A percentile compares a stretch with the other conserved stretches of the same genome.
Evolutionary conservation across 2,329 filamentous ascomycete species (phyloP).

Genomic region (Xylaria sp.): DNA sequence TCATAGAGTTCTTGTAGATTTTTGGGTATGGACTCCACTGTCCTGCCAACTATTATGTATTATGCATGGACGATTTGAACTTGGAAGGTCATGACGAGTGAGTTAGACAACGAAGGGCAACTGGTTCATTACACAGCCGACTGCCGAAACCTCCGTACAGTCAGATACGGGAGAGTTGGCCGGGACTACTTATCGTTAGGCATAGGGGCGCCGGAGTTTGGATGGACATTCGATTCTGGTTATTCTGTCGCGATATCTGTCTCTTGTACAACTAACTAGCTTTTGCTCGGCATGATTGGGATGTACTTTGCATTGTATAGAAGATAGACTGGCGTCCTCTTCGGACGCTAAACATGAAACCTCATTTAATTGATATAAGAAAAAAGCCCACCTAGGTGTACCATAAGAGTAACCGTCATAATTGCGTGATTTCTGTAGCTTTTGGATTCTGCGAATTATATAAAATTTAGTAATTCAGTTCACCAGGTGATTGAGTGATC

Average conservation of each 20-base stretch:
- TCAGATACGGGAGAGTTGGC: conserved; percentile 36
- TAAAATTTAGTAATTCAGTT: too few relatives aligned
- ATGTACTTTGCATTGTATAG: conserved; percentile 25
- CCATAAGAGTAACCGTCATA: too few relatives aligned
- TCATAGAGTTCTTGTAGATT: conserved; percentile 36
- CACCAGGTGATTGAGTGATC: too few relatives aligned
- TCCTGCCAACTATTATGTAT: conserved; percentile 35
- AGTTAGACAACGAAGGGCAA: conserved; percentile 34
- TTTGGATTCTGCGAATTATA: too few relatives aligned
- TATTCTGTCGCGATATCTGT: conserved; percentile 20
- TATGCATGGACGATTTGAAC: conserved; percentile 40
- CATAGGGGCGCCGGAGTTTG: conserved; percentile 44
- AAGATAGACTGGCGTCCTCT: conserved; percentile 24
- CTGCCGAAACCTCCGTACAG: conserved; percentile 30
- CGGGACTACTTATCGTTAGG: conserved; percentile 34
- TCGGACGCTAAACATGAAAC: conserved; percentile 5
- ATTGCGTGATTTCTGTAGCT: too few relatives aligned
- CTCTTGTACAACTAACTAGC: conserved; percentile 23
- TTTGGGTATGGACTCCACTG: conserved; percentile 7
- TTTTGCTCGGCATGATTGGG: conserved; percentile 23
- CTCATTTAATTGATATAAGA: background rate
- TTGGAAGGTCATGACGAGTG: conserved; percentile 37
- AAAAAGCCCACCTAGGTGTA: too few relatives aligned
- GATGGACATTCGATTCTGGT: conserved; percentile 33
- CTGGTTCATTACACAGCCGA: conserved; percentile 26